Percentiles rank a stretch among this genome's conserved stretches.
phyloP scores from a whole-genome alignment of 192 early-diverging fungal genomes.

The Chytriomyces confervae region DNA sequence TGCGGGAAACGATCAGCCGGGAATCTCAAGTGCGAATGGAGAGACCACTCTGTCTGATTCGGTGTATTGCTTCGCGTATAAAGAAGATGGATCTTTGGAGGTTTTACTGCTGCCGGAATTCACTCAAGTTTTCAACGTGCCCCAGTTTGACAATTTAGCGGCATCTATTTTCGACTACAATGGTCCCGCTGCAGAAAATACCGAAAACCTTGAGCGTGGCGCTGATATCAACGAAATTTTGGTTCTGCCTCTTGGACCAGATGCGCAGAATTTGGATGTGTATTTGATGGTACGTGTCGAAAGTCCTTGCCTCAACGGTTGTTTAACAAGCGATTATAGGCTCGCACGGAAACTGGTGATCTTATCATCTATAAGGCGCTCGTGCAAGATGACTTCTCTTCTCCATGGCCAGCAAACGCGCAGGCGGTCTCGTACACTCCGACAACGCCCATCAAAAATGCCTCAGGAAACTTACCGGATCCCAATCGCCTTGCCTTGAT shows the following conservation, averaged over 20 bases:
- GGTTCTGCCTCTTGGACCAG: conserved; percentile 68
- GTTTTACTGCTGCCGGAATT: conserved; percentile 55
- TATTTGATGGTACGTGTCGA: conserved; percentile 72
- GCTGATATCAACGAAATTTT: conserved; percentile 73
- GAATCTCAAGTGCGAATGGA: not conserved
- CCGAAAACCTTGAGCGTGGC: conserved; percentile 11
- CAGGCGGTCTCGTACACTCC: not conserved
- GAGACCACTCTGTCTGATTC: conserved; percentile 5
- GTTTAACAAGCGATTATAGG: conserved; percentile 49
- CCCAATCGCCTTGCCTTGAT: conserved; percentile 67
- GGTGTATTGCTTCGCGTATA: conserved; percentile 70
- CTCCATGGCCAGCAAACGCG: not conserved
- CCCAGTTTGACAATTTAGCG: conserved; percentile 40
- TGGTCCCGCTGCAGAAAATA: conserved; percentile 41
- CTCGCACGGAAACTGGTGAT: conserved; percentile 67
- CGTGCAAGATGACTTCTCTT: conserved; percentile 46
- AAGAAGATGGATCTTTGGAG: conserved; percentile 68
- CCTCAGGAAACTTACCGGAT: conserved; percentile 4
- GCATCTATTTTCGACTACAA: conserved; percentile 9
- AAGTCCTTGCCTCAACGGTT: conserved; percentile 1
- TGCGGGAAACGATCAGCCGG: not conserved
- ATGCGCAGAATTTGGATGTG: conserved; percentile 52
- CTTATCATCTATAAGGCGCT: conserved; percentile 76
- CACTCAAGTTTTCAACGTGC: conserved; percentile 37
- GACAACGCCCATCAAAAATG: conserved; percentile 8